phyloP scores from a whole-genome alignment of 805 yeast genomes.

The Candida tammaniensis region DNA sequence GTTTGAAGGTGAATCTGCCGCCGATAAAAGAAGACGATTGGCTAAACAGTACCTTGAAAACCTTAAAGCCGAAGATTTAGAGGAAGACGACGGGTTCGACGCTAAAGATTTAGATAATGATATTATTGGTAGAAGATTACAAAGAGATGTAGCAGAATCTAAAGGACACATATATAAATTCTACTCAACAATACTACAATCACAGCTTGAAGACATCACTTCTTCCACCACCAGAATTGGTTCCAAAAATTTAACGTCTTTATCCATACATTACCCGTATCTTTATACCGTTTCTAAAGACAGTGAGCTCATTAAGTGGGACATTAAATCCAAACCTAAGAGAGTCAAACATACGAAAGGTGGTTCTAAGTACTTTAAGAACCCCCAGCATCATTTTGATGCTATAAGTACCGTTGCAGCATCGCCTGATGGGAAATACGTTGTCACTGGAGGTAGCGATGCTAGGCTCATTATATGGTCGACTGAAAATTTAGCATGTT shows the following conservation, averaged over 20 bases:
- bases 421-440: conserved; percentile 80
- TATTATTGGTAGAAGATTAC: conserved; percentile 73
- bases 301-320: conserved; percentile 77
- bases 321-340: conserved; percentile 57
- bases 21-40: conserved; percentile 89
- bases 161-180: conserved; percentile 79
- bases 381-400: conserved; percentile 78
- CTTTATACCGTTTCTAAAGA: conserved; percentile 84
- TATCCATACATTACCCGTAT: conserved; percentile 56
- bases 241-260: conserved; percentile 53
- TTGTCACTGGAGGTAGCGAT: conserved; percentile 90
- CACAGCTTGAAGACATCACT: conserved; percentile 31
- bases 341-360: conserved; percentile 66
- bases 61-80: conserved; percentile 47
- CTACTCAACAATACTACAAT: conserved; percentile 49
- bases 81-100: conserved; percentile 55
- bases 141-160: conserved; percentile 84
- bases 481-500: conserved; percentile 68
- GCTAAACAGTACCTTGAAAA: conserved; percentile 90
- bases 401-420: conserved; percentile 78
- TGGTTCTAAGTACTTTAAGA: conserved; percentile 48
- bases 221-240: conserved; percentile 55
- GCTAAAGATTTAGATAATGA: conserved; percentile 91
- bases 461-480: conserved; percentile 83
- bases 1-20: conserved; percentile 72